Evolutionary conservation across 805 yeast species (phyloP).

Genomic region (Saturnispora serradocipensis): DNA sequence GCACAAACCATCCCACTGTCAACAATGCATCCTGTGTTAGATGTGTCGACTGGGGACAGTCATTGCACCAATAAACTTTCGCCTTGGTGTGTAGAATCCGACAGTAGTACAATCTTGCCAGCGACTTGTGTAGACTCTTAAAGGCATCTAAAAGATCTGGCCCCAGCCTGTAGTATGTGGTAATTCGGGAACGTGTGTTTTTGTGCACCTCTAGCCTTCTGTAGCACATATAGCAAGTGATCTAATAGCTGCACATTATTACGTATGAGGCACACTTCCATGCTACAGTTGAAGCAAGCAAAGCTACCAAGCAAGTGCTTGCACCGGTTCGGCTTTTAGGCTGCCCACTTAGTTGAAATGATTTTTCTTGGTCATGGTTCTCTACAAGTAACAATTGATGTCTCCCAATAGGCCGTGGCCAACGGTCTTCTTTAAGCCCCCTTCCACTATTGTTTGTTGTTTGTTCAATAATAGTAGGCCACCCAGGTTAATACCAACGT

Average conservation of each 20-base stretch:
- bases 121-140: no score
- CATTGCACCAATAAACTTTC: neutral
- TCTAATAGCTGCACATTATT: neutral
- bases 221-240: neutral
- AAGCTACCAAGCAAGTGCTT: neutral
- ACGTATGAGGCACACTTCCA: neutral
- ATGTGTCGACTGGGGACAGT: neutral
- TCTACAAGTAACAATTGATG: neutral
- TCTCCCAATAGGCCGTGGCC: neutral
- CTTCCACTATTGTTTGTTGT: neutral
- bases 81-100: neutral
- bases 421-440: neutral
- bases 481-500: neutral
- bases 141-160: no score
- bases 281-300: neutral
- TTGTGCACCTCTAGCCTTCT: no score
- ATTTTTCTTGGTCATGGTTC: neutral
- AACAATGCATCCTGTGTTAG: neutral
- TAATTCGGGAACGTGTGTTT: no score
- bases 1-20: neutral
- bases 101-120: neutral
- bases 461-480: neutral
- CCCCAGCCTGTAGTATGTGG: neutral
- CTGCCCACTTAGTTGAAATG: neutral
- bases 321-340: neutral